Percentiles rank a stretch among this genome's conserved stretches.
Evolutionary conservation across 2,329 filamentous ascomycete species (phyloP).

Genomic region (Scedosporium apiospermum): DNA sequence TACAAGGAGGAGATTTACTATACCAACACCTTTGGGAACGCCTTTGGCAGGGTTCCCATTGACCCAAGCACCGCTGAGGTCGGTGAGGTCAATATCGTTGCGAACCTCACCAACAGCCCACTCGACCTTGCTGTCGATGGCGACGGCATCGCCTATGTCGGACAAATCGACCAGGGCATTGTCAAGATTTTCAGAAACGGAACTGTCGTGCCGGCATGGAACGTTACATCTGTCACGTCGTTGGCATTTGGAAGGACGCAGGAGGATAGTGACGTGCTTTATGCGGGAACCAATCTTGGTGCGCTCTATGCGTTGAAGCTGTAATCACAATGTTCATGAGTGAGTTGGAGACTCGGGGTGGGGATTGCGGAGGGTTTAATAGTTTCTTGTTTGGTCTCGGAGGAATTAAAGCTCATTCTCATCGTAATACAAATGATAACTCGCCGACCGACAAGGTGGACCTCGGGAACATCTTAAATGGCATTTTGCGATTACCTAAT

Average conservation of each 20-base stretch:
- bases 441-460: too few species aligned
- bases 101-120: constrained; percentile 1
- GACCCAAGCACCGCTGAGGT: background rate
- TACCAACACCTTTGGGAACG: constrained; percentile 10
- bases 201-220: background rate
- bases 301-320: background rate
- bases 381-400: too few species aligned
- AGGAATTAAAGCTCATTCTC: too few species aligned
- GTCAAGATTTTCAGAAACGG: background rate
- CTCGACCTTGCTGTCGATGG: constrained; percentile 11
- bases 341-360: background rate
- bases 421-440: too few species aligned
- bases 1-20: constrained; percentile 13
- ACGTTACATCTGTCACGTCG: background rate
- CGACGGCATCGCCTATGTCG: constrained; percentile 10
- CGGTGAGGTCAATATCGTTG: constrained; percentile 9
- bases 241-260: background rate
- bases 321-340: background rate
- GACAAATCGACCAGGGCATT: background rate
- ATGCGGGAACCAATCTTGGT: background rate
- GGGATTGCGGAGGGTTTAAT: background rate
- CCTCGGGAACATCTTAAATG: too few species aligned
- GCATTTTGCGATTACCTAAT: too few species aligned
- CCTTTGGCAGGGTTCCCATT: constrained; percentile 10
- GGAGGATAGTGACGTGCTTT: background rate